Base-by-base conservation (phyloP, 345 rosid genomes). In the Aquilaria yunnanensis region DNA sequence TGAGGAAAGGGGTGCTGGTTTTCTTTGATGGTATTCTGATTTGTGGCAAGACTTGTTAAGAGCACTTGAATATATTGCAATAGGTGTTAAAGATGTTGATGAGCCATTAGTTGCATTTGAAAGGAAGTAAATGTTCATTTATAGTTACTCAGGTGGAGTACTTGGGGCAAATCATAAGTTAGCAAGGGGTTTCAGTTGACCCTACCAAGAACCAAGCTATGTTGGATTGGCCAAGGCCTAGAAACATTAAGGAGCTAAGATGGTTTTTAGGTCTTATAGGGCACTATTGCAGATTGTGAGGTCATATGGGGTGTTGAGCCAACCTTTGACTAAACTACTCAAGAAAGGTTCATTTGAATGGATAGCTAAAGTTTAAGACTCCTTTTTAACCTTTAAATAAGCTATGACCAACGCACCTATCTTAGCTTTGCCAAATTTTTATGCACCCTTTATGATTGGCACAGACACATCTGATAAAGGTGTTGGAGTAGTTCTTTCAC, bases 1-100 rank as follows among this genome's bases (percentile, higher is more conserved):
- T 62, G 2, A 12, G 67, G 7, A 48, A 49, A 14, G 61, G 47
- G 30, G 49, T 69, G 0, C 14, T 55, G 9, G 51, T 69, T 4
- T 69, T 69, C 51, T 69, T 69, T 16, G 51, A 61, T 47, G 72
- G 62, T 55, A 62, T 69, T 5, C 37, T 69, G 14, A 12, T 69
- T 0, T 69, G 61, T 31, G 47, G 46, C 23, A 0, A 1, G 1
- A 8, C 11, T 9, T 14, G 14, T 2, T 5, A n/a, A 1, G 32
- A 49, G 1, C 70, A 59, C 23, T 6, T 51, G 4, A 10, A 0
- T n/a, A 4, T 3, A 3, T 49, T 49, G 9, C 4, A 49, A 49
- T 2, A 4, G 4, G 52, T 49, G 14, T 49, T 67, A 0, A 1
- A n/a, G 0, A 37, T 14, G 0, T 45, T 67, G 12, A 2, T 14